Percentiles rank a stretch among this genome's conserved stretches.
These are phyloP conservation scores for Fraxinus greggii DNA, from an alignment of 305 asterid genomes.

Conservation along the genomic window DNA sequence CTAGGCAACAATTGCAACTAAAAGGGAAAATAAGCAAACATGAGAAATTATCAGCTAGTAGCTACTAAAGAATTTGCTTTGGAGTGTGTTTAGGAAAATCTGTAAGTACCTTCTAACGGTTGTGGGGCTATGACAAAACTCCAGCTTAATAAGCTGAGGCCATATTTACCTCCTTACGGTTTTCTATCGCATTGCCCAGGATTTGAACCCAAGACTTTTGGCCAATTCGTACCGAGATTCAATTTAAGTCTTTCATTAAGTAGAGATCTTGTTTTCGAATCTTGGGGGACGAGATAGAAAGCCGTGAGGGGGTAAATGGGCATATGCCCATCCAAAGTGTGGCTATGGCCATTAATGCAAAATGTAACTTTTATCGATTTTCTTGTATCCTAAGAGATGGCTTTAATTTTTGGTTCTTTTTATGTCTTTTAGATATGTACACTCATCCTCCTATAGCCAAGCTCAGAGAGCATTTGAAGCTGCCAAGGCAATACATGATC, in stretches of 20 bases:
- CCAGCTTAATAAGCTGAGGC: not conserved
- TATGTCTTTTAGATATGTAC: conserved; percentile 57
- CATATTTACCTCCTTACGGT: not conserved
- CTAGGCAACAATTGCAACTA: not conserved
- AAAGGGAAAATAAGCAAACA: not conserved
- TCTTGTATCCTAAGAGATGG: conserved; percentile 10
- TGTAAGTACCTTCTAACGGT: not conserved
- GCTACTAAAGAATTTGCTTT: not conserved
- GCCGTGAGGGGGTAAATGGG: not conserved
- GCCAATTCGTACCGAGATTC: not conserved
- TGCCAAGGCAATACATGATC: conserved; percentile 84
- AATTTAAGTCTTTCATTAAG: not conserved
- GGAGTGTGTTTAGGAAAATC: not conserved
- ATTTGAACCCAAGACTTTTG: not conserved
- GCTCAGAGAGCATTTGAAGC: conserved; percentile 87
- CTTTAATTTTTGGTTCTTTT: conserved; percentile 14
- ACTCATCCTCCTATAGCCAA: conserved; percentile 71
- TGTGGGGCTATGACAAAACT: not conserved
- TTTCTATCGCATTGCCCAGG: not conserved
- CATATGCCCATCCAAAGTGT: not conserved
- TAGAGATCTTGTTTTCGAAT: not conserved
- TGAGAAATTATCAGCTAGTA: not conserved
- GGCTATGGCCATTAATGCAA: conserved; percentile 5
- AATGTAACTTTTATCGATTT: conserved; percentile 6
- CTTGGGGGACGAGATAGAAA: not conserved